phyloP scores from a whole-genome alignment of 108 stramenopile species.

The Aurantiochytrium sp. region DNA sequence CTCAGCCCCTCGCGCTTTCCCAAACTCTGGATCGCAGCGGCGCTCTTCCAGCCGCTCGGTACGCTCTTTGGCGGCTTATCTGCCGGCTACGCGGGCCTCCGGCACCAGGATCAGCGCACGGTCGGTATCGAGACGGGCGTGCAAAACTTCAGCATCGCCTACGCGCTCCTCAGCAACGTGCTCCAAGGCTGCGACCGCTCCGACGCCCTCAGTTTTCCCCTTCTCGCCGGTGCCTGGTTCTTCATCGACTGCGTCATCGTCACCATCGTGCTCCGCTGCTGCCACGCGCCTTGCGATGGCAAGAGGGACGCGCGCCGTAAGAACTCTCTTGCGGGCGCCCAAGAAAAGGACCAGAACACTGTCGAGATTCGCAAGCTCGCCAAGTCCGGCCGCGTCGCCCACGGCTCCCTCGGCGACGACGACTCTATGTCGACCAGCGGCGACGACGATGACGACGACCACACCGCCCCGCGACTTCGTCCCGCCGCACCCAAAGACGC shows the following conservation, averaged over 20 bases:
- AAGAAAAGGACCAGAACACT: not conserved
- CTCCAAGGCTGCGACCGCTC: not conserved
- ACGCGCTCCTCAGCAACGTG: not conserved
- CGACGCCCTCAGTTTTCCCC: not conserved
- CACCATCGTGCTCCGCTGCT: not conserved
- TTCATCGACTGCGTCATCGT: not conserved
- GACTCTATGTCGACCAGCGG: too few species aligned
- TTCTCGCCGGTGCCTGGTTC: not conserved
- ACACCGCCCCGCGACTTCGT: too few species aligned
- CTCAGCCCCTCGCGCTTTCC: not conserved
- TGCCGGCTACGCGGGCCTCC: not conserved
- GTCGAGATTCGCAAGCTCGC: too few species aligned
- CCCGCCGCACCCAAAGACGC: too few species aligned
- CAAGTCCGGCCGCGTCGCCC: too few species aligned
- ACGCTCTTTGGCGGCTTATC: not conserved
- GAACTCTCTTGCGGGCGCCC: not conserved
- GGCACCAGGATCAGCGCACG: not conserved
- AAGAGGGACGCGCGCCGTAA: not conserved
- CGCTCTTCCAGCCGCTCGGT: not conserved
- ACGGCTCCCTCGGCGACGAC: too few species aligned
- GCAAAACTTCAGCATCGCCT: not conserved
- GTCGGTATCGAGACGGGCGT: not conserved
- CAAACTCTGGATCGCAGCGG: not conserved
- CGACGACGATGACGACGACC: too few species aligned
- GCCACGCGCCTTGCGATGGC: not conserved